These are phyloP conservation scores for Rhododendron simsii DNA, from an alignment of 148 eudicot genomes.

Conservation along the genomic window DNA sequence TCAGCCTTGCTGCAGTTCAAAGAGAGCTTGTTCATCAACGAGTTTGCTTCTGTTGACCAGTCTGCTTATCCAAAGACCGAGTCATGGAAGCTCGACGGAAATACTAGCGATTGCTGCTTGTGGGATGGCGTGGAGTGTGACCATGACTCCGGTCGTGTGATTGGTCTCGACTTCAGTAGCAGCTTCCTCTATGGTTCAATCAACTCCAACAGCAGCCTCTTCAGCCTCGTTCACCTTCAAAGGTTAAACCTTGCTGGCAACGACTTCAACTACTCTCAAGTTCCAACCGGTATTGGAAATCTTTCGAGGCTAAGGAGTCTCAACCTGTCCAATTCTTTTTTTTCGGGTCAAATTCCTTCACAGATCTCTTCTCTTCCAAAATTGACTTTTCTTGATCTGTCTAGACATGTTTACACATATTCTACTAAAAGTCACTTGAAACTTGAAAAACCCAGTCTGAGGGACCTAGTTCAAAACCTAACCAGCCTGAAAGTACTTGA, in stretches of 20 bases:
- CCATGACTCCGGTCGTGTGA: neutral
- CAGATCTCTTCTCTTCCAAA: neutral
- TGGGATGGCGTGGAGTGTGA: neutral
- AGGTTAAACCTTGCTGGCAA: too few relatives aligned
- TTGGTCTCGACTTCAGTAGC: neutral
- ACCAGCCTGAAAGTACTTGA: conserved; percentile 1
- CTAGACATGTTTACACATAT: neutral
- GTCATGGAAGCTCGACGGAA: too few relatives aligned
- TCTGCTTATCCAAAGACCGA: too few relatives aligned
- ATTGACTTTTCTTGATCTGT: neutral
- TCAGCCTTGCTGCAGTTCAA: too few relatives aligned
- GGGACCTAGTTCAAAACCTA: neutral
- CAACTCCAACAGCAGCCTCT: too few relatives aligned
- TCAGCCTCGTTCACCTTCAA: too few relatives aligned
- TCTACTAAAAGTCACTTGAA: neutral
- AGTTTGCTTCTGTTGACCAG: neutral
- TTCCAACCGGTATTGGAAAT: too few relatives aligned
- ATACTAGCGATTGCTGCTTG: too few relatives aligned
- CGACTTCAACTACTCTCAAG: too few relatives aligned
- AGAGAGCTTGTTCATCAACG: neutral
- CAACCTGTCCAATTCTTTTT: neutral
- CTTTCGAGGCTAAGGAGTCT: too few relatives aligned
- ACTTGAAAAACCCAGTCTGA: conserved; percentile 18
- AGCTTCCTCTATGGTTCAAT: conserved; percentile 7
- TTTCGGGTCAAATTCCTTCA: neutral